These are phyloP conservation scores for Fraxinus anomala DNA, from an alignment of 257 asterid species.

Conservation along the genomic window DNA sequence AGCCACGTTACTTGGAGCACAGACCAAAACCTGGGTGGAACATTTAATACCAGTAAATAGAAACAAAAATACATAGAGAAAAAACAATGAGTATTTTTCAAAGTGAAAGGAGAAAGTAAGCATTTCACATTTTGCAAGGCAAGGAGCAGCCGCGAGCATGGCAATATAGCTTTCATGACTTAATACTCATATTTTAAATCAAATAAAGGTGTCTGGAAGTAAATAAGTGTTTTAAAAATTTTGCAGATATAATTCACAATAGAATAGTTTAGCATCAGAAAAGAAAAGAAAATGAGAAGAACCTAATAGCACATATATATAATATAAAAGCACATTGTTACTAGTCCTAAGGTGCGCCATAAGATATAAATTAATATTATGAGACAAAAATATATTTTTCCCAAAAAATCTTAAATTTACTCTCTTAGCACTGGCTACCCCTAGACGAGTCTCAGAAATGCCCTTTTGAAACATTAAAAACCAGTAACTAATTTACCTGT, in stretches of 20 bases:
- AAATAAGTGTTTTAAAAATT: background rate
- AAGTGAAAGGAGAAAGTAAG: background rate
- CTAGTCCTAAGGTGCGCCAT: background rate
- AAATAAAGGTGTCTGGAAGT: background rate
- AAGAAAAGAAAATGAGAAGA: background rate
- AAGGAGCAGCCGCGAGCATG: background rate
- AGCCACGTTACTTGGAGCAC: constrained; percentile 99
- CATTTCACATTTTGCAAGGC: background rate
- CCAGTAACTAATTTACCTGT: constrained; percentile 48
- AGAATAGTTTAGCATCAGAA: background rate
- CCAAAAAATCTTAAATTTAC: background rate
- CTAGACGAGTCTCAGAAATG: background rate
- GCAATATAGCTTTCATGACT: background rate
- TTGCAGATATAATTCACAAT: background rate
- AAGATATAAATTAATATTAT: background rate
- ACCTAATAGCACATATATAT: background rate
- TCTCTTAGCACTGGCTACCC: background rate
- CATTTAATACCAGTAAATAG: constrained; percentile 23
- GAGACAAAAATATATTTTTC: background rate
- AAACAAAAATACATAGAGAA: background rate
- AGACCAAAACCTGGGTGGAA: constrained; percentile 80
- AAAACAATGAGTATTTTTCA: constrained; percentile 1
- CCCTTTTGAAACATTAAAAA: background rate
- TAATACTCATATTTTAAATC: background rate
- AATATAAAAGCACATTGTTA: background rate